phyloP scores from a whole-genome alignment of 805 yeast genomes.

The Candida lessepsii region DNA sequence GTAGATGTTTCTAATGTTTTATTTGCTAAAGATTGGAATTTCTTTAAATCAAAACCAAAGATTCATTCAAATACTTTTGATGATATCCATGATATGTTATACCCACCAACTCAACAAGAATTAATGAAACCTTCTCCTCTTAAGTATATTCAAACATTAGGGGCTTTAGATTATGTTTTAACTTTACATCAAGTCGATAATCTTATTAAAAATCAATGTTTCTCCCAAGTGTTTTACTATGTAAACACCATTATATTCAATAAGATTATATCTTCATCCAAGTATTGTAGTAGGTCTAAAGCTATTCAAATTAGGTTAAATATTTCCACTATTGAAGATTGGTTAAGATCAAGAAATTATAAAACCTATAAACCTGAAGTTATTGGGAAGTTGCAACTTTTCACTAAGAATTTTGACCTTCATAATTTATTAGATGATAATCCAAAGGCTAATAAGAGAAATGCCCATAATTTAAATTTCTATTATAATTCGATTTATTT shows the following conservation, averaged over 20 bases:
- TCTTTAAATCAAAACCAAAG: slow-evolving; percentile 42
- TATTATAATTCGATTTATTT: slow-evolving; percentile 64
- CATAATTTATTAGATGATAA: slow-evolving; percentile 24
- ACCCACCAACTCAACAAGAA: slow-evolving; percentile 80
- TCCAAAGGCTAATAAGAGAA: slow-evolving; percentile 17
- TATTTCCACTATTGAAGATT: slow-evolving; percentile 83
- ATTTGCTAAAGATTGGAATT: slow-evolving; percentile 69
- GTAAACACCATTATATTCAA: slow-evolving; percentile 72
- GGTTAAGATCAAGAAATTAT: slow-evolving; percentile 75
- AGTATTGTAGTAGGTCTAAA: slow-evolving; percentile 71
- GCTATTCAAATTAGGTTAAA: slow-evolving; percentile 91
- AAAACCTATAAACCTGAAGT: slow-evolving; percentile 36
- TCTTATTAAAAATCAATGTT: slow-evolving; percentile 71
- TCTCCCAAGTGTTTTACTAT: slow-evolving; percentile 78
- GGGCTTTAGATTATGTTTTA: slow-evolving; percentile 83
- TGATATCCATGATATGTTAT: slow-evolving; percentile 70
- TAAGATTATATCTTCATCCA: slow-evolving; percentile 62
- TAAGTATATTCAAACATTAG: slow-evolving; percentile 78
- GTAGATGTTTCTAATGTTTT: slow-evolving; percentile 77
- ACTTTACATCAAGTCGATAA: slow-evolving; percentile 81
- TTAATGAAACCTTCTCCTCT: slow-evolving; percentile 89
- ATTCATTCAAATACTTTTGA: slow-evolving; percentile 57
- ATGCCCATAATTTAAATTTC: slow-evolving; percentile 53
- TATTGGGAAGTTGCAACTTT: slow-evolving; percentile 27
- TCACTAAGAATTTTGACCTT: slow-evolving; percentile 15